phyloP scores from a whole-genome alignment of 192 early-diverging fungal species.

The Thamnidium elegans region DNA sequence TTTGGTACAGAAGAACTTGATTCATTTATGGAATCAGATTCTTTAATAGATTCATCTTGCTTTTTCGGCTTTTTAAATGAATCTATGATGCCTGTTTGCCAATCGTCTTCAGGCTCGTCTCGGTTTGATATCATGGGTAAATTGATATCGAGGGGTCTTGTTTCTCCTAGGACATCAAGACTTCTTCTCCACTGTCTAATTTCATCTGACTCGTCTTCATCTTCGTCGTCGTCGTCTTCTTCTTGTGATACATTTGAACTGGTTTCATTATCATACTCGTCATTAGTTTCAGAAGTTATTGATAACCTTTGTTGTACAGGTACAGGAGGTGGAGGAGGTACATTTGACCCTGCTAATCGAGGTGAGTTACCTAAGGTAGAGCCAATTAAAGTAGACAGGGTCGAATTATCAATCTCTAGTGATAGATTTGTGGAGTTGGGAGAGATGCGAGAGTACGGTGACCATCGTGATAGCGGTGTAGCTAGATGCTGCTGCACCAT shows the following conservation, averaged over 20 bases:
- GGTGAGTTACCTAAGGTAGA: constrained; percentile 2
- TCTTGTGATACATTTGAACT: neutral
- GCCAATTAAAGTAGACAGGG: constrained; percentile 7
- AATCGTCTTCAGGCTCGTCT: constrained; percentile 1
- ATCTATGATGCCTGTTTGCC: neutral
- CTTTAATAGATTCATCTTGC: too few relatives aligned
- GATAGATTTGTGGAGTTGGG: constrained; percentile 5
- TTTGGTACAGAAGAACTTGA: too few relatives aligned
- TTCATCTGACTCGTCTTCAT: neutral
- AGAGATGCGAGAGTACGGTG: constrained; percentile 1
- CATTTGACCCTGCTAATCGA: neutral
- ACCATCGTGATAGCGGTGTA: constrained; percentile 14
- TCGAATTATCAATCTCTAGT: constrained; percentile 6
- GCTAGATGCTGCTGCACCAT: neutral
- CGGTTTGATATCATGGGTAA: neutral
- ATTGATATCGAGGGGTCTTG: constrained; percentile 3
- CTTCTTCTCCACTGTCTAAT: too few relatives aligned
- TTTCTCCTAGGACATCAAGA: neutral
- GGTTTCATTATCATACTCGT: neutral
- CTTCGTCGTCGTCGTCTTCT: constrained; percentile 4
- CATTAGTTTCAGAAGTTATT: too few relatives aligned
- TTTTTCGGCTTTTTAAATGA: constrained; percentile 5
- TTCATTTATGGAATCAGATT: too few relatives aligned
- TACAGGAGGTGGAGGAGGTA: constrained; percentile 6
- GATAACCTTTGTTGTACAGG: neutral